Evolutionary conservation across 805 yeast genomes (phyloP).

Genomic region (Metschnikowia koreensis): DNA sequence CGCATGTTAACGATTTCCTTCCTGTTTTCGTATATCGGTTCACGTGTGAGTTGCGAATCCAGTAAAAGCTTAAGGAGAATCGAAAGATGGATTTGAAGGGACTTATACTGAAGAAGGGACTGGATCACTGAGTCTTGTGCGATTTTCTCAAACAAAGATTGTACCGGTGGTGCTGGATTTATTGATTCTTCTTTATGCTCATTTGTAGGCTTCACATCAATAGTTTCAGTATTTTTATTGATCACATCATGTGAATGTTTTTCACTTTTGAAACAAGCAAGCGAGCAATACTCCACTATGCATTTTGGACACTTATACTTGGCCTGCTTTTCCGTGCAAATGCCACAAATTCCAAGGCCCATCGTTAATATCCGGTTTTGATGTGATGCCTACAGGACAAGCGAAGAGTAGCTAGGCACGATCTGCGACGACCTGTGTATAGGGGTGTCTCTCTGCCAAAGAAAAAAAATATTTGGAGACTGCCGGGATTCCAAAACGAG

Average conservation of each 20-base stretch:
- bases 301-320: slow-evolving; percentile 63
- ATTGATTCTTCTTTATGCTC: neutral
- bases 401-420: neutral
- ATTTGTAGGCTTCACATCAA: neutral
- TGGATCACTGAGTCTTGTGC: slow-evolving; percentile 44
- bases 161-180: neutral
- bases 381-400: slow-evolving; percentile 5
- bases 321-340: slow-evolving; percentile 36
- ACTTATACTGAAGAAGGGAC: slow-evolving; percentile 47
- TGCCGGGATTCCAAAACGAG: too few relatives aligned
- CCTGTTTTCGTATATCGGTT: slow-evolving; percentile 52
- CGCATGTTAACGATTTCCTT: slow-evolving; percentile 59
- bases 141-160: slow-evolving; percentile 9
- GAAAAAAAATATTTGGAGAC: too few relatives aligned
- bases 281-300: slow-evolving; percentile 48
- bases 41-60: slow-evolving; percentile 49
- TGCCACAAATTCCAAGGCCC: slow-evolving; percentile 31
- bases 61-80: slow-evolving; percentile 46
- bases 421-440: neutral
- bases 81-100: slow-evolving; percentile 56
- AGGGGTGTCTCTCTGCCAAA: neutral
- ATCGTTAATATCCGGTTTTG: neutral
- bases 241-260: slow-evolving; percentile 27
- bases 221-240: neutral
- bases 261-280: slow-evolving; percentile 56